These are phyloP conservation scores for Vicia faba DNA, from an alignment of 306 rosid genomes.

Conservation along the genomic window DNA sequence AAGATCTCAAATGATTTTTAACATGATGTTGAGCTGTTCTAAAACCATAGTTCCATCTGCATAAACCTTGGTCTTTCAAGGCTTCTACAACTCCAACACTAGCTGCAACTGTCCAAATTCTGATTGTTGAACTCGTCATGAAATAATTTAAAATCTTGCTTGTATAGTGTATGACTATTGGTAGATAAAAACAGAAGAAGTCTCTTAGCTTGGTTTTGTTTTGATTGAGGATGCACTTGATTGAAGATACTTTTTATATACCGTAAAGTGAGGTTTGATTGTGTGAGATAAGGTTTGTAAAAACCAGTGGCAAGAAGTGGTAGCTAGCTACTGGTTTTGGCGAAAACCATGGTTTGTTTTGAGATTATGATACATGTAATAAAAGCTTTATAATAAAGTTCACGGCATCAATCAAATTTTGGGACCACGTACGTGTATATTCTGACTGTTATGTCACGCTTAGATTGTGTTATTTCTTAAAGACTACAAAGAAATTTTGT, in stretches of 20 bases:
- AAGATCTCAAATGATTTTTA: conserved; percentile 40
- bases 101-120: conserved; percentile 43
- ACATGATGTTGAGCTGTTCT: conserved; percentile 46
- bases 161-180: neutral
- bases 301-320: conserved; percentile 35
- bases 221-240: conserved; percentile 20
- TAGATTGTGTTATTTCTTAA: neutral
- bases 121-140: conserved; percentile 32
- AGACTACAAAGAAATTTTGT: too few species aligned
- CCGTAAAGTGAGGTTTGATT: neutral
- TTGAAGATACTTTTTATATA: neutral
- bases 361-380: neutral
- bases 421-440: conserved; percentile 29
- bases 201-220: neutral
- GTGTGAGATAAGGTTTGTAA: neutral
- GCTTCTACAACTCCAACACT: conserved; percentile 52
- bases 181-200: neutral
- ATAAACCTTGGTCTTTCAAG: conserved; percentile 60
- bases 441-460: conserved; percentile 8
- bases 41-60: conserved; percentile 49
- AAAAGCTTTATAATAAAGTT: conserved; percentile 17
- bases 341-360: conserved; percentile 26
- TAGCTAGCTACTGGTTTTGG: conserved; percentile 34
- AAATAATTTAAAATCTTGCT: neutral
- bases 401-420: neutral